phyloP scores from a whole-genome alignment of 1,139 yeast species.

The Casaregolazyma suthepensis region DNA sequence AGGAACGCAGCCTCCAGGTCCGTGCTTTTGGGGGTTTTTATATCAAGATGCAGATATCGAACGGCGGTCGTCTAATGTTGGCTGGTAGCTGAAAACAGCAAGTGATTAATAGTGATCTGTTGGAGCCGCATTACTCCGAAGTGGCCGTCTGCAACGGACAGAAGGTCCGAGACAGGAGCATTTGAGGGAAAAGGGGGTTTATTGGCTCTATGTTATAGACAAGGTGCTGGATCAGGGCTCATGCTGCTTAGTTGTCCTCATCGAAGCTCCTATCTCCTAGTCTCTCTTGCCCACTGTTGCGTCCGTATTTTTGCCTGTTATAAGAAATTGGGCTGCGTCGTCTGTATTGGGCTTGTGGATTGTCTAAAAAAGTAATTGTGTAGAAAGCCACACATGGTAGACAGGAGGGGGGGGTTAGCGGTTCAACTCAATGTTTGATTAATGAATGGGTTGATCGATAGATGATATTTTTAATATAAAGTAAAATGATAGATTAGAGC shows the following conservation, averaged over 20 bases:
- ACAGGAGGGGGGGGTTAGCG: neutral
- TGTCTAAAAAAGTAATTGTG: neutral
- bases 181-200: neutral
- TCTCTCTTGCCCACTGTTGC: neutral
- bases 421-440: neutral
- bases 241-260: too few relatives aligned
- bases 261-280: too few relatives aligned
- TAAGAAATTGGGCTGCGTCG: neutral
- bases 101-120: neutral
- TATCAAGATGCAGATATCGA: neutral
- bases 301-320: neutral
- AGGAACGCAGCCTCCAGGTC: too few relatives aligned
- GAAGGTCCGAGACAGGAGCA: neutral
- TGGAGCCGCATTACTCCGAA: neutral
- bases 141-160: neutral
- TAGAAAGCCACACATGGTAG: neutral
- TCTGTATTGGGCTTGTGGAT: neutral
- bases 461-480: too few relatives aligned
- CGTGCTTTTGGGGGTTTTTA: neutral
- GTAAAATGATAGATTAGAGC: too few relatives aligned
- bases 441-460: too few relatives aligned
- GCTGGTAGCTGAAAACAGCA: neutral
- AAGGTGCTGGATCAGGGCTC: too few relatives aligned
- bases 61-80: constrained; percentile 1
- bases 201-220: too few relatives aligned